These are phyloP conservation scores for Talinum fruticosum DNA, from an alignment of 148 eudicot species.

Conservation along the genomic window DNA sequence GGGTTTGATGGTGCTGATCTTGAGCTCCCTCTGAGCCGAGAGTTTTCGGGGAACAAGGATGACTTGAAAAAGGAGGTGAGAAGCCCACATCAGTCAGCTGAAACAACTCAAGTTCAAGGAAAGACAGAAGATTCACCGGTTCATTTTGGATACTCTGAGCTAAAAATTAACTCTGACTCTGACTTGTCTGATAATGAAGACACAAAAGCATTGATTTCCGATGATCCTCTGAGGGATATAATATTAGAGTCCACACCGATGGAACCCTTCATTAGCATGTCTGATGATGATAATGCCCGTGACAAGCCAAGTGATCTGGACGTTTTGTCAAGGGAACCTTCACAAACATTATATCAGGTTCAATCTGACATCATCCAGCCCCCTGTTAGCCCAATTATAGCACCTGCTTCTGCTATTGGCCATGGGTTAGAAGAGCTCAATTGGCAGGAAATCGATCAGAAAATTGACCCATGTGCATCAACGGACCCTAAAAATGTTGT, in stretches of 20 bases:
- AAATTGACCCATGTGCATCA: slow-evolving; percentile 20
- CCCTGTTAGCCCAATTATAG: slow-evolving; percentile 18
- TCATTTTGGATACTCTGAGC: slow-evolving; percentile 52
- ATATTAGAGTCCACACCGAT: slow-evolving; percentile 24
- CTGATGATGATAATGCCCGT: slow-evolving; percentile 30
- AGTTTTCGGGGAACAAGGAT: slow-evolving; percentile 30
- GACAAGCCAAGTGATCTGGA: slow-evolving; percentile 33
- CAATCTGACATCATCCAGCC: slow-evolving; percentile 23
- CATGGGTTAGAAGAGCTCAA: slow-evolving; percentile 64
- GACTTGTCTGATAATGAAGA: slow-evolving; percentile 55
- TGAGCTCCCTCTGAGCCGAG: slow-evolving; percentile 30
- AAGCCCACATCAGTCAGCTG: slow-evolving; percentile 21
- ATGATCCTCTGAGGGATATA: slow-evolving; percentile 28
- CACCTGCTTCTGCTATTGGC: slow-evolving; percentile 34
- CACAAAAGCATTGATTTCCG: slow-evolving; percentile 24
- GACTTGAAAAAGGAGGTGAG: slow-evolving; percentile 27
- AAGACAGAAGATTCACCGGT: slow-evolving; percentile 36
- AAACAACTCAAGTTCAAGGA: slow-evolving; percentile 15
- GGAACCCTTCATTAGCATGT: slow-evolving; percentile 31
- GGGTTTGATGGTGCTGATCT: slow-evolving; percentile 34
- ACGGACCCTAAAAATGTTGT: slow-evolving; percentile 24
- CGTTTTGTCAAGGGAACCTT: slow-evolving; percentile 27
- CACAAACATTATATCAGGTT: slow-evolving; percentile 33
- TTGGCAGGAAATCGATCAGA: slow-evolving; percentile 43
- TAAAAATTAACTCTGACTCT: slow-evolving; percentile 55